Evolutionary conservation across 805 yeast genomes (phyloP).

Genomic region (Priceomyces medius): DNA sequence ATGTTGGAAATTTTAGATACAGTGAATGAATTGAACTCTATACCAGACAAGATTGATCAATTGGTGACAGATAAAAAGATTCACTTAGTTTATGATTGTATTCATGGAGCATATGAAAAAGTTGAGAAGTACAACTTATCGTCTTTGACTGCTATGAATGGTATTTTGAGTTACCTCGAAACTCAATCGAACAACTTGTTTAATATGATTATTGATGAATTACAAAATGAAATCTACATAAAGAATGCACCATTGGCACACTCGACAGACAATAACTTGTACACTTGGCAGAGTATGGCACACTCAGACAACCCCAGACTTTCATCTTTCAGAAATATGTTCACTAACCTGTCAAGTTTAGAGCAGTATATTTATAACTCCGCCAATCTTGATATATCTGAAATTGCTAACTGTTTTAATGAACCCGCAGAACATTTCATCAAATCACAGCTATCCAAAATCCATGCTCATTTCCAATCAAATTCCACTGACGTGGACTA

Average conservation of each 20-base stretch:
- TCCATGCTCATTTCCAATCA: constrained; percentile 22
- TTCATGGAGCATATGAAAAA: constrained; percentile 40
- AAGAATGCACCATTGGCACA: constrained; percentile 24
- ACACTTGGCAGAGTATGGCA: constrained; percentile 23
- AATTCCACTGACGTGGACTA: constrained; percentile 21
- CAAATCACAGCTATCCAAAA: constrained; percentile 25
- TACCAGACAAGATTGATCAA: constrained; percentile 65
- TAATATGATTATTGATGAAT: constrained; percentile 73
- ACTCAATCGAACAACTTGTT: constrained; percentile 60
- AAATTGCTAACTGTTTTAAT: constrained; percentile 42
- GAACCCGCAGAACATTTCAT: constrained; percentile 31
- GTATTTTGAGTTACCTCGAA: constrained; percentile 52
- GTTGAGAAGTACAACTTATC: constrained; percentile 57
- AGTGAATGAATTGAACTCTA: constrained; percentile 56
- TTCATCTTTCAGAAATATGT: constrained; percentile 32
- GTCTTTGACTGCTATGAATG: constrained; percentile 53
- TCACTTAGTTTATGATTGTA: constrained; percentile 58
- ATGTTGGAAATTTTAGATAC: constrained; percentile 69
- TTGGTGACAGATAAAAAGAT: constrained; percentile 70
- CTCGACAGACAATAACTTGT: constrained; percentile 10
- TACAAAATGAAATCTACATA: constrained; percentile 66
- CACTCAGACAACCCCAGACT: constrained; percentile 34
- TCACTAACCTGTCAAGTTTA: constrained; percentile 38
- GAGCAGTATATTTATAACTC: constrained; percentile 56
- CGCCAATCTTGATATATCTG: constrained; percentile 56